Percentiles rank a stretch among this genome's conserved stretches.
These are phyloP conservation scores for Dalechampia spathulata DNA, from an alignment of 441 rosid genomes.

Conservation along the genomic window DNA sequence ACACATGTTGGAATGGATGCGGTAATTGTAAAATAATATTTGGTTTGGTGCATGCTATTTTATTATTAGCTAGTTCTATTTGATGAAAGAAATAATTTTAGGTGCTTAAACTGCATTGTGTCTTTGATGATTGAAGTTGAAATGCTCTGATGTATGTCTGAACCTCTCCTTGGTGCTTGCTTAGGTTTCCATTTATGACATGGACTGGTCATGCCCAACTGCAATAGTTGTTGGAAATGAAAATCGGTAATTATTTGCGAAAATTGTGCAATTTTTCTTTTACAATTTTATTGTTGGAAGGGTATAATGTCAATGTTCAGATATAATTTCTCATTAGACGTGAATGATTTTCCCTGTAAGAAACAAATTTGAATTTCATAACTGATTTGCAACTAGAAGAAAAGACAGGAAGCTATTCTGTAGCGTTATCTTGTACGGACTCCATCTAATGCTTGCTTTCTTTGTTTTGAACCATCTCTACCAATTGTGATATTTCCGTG, in stretches of 20 bases:
- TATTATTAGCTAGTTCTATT: neutral
- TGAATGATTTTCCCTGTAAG: neutral
- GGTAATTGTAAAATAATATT: slow-evolving; percentile 29
- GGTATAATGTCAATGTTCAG: neutral
- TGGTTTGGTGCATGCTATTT: too few species aligned
- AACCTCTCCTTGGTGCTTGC: slow-evolving; percentile 6
- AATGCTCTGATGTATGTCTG: neutral
- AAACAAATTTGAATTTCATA: too few species aligned
- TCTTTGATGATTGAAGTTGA: neutral
- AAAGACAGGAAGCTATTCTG: too few species aligned
- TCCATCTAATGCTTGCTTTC: too few species aligned
- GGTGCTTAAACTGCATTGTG: too few species aligned
- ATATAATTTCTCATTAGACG: neutral
- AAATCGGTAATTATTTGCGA: slow-evolving; percentile 38
- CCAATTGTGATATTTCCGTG: too few species aligned
- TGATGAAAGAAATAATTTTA: too few species aligned
- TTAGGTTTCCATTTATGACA: slow-evolving; percentile 79
- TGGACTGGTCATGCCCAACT: slow-evolving; percentile 93
- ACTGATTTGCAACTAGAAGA: too few species aligned
- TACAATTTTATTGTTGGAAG: too few species aligned
- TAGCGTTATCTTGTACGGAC: too few species aligned
- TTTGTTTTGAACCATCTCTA: too few species aligned
- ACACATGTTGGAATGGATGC: slow-evolving; percentile 81
- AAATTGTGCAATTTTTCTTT: too few species aligned
- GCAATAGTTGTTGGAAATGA: slow-evolving; percentile 97